These are phyloP conservation scores for Hypoxylon sp. DNA, from an alignment of 2,329 filamentous ascomycete species.

Conservation along the genomic window DNA sequence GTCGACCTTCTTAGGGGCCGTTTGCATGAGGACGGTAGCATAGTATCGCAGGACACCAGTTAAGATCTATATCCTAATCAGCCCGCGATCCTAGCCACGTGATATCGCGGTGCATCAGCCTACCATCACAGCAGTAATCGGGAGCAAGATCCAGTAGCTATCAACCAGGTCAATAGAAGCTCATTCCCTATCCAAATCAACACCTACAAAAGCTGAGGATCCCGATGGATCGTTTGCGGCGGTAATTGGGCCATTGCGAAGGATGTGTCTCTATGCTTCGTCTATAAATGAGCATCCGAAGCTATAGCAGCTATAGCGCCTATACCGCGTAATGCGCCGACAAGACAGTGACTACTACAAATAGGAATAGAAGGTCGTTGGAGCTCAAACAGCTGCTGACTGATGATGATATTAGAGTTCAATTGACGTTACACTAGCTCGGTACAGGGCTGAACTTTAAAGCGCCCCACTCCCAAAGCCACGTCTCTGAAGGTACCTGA, in stretches of 20 bases:
- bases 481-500: conserved; percentile 13
- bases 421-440: conserved; percentile 34
- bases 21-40: conserved; percentile 90
- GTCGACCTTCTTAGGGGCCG: conserved; percentile 85
- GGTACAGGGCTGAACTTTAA: conserved; percentile 43
- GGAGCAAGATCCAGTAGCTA: conserved; percentile 99
- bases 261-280: conserved; percentile 2
- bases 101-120: not conserved
- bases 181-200: conserved; percentile 21
- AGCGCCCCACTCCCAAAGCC: conserved; percentile 35
- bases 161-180: conserved; percentile 40
- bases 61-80: conserved; percentile 72
- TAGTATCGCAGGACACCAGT: conserved; percentile 98
- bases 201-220: conserved; percentile 96
- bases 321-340: conserved; percentile 3
- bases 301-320: not conserved
- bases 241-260: conserved; percentile 82
- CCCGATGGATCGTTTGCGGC: conserved; percentile 96
- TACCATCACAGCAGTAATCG: conserved; percentile 97
- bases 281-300: not conserved
- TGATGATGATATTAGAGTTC: conserved; percentile 25
- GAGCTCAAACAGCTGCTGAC: conserved; percentile 18
- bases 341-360: not conserved
- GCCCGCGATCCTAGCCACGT: conserved; percentile 13
- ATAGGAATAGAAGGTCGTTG: conserved; percentile 7